Conservation (phyloP, 2,329 filamentous ascomycete genomes). For the Cladophialophora carrionii region DNA sequence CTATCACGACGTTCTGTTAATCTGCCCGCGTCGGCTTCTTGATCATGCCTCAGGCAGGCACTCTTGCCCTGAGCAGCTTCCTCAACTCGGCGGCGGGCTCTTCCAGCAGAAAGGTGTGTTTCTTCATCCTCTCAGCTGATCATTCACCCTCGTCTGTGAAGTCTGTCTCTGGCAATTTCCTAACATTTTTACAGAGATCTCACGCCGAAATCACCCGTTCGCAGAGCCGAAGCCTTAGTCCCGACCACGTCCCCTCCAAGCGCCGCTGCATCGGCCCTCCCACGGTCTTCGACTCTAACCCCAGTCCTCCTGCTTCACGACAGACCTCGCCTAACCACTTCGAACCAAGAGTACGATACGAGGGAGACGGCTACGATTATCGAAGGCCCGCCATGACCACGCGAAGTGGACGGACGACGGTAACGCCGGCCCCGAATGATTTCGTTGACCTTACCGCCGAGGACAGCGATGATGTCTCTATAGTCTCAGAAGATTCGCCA, state of each 20-base stretch:
- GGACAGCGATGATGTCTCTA: slow-evolving; percentile 23
- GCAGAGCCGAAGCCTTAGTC: slow-evolving; percentile 35
- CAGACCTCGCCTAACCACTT: slow-evolving; percentile 27
- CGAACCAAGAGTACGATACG: slow-evolving; percentile 43
- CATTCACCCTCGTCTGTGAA: not conserved
- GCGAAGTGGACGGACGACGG: slow-evolving; percentile 26
- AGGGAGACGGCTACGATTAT: slow-evolving; percentile 60
- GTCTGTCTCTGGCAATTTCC: not conserved
- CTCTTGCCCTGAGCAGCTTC: slow-evolving; percentile 30
- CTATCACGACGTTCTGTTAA: not conserved
- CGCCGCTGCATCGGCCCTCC: slow-evolving; percentile 33
- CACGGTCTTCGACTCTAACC: slow-evolving; percentile 32
- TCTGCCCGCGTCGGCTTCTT: slow-evolving; percentile 12
- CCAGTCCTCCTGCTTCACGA: slow-evolving; percentile 12
- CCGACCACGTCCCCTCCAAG: slow-evolving; percentile 35
- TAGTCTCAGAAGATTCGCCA: slow-evolving; percentile 17
- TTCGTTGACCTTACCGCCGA: slow-evolving; percentile 33
- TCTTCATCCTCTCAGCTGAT: not conserved
- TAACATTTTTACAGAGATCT: slow-evolving; percentile 31
- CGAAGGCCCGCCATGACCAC: slow-evolving; percentile 56
- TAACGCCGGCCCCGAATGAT: slow-evolving; percentile 7
- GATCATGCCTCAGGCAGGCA: slow-evolving; percentile 31
- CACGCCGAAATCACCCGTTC: slow-evolving; percentile 38
- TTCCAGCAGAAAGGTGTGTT: slow-evolving; percentile 35
- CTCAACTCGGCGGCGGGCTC: slow-evolving; percentile 29